A percentile compares a stretch with the other conserved stretches of the same genome.
Conservation (phyloP, 768 basidiomycete species). For the Kwoniella sp. region DNA sequence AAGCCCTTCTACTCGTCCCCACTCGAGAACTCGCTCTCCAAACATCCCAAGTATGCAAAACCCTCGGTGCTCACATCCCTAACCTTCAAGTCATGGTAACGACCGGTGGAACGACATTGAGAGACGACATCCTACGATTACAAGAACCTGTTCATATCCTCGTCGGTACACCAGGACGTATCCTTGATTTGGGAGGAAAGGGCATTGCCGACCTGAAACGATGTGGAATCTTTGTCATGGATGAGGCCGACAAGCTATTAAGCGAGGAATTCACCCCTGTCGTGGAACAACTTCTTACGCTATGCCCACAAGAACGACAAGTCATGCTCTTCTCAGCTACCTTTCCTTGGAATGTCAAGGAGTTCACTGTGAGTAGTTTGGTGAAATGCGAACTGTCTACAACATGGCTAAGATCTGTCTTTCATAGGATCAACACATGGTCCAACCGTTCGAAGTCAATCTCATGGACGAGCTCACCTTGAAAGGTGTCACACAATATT, state of each 20-base stretch:
- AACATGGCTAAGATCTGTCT: constrained; percentile 22
- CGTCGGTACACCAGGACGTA: constrained; percentile 94
- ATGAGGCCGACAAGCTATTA: constrained; percentile 97
- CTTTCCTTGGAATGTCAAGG: constrained; percentile 98
- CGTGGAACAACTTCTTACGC: constrained; percentile 90
- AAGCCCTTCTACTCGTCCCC: constrained; percentile 93
- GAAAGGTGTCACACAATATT: constrained; percentile 98
- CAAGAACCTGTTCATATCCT: constrained; percentile 90
- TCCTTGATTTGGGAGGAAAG: constrained; percentile 91
- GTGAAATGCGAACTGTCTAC: no score
- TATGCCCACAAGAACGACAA: constrained; percentile 81
- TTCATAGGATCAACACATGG: constrained; percentile 68
- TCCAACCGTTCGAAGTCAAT: constrained; percentile 93
- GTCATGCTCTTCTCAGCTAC: constrained; percentile 99
- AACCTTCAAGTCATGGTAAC: constrained; percentile 97
- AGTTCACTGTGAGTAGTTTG: constrained; percentile 78
- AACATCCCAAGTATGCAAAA: constrained; percentile 98
- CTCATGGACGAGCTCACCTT: constrained; percentile 99
- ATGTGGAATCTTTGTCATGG: constrained; percentile 98
- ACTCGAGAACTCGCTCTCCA: constrained; percentile 98
- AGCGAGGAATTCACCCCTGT: constrained; percentile 97
- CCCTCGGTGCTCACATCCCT: constrained; percentile 86
- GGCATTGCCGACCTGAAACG: constrained; percentile 88
- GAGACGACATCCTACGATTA: constrained; percentile 94
- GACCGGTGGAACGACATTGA: constrained; percentile 94